Percentiles rank a stretch among this genome's conserved stretches.
phyloP scores from a whole-genome alignment of 345 rosid genomes.

The Psidium guajava region DNA sequence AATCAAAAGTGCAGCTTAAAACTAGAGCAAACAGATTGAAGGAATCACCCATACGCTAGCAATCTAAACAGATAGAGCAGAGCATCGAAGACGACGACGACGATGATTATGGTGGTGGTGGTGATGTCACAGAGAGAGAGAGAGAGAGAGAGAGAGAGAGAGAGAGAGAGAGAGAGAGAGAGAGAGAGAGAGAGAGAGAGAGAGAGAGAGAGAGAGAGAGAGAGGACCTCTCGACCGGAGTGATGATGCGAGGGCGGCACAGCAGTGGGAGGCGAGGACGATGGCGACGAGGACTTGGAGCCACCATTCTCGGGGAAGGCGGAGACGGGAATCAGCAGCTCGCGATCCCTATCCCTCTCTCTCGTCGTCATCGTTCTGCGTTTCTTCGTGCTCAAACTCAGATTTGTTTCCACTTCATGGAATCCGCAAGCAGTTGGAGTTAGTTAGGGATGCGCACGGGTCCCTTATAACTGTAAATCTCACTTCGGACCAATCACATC shows the following conservation, averaged over 20 bases:
- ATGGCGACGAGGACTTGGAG: conserved; percentile 10
- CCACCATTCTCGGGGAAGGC: conserved; percentile 3
- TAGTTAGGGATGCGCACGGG: neutral
- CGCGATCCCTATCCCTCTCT: conserved; percentile 24
- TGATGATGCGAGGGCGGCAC: conserved; percentile 4
- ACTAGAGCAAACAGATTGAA: neutral
- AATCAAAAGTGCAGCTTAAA: neutral
- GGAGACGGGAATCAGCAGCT: conserved; percentile 19
- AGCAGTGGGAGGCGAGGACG: conserved; percentile 5
- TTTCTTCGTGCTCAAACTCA: neutral
- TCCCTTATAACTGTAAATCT: neutral
- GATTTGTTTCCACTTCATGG: neutral
- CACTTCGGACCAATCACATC: neutral
- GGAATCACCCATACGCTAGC: neutral
- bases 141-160: too few species aligned
- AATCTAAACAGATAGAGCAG: neutral
- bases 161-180: too few species aligned
- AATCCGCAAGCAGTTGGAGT: neutral
- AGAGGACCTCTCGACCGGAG: conserved; percentile 18
- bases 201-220: neutral
- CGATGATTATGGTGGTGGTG: neutral
- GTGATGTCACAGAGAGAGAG: too few species aligned
- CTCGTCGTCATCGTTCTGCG: conserved; percentile 9
- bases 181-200: too few species aligned
- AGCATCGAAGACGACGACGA: neutral